phyloP scores from a whole-genome alignment of 371 early-diverging fungal species.

The Haplosporangium sp. region DNA sequence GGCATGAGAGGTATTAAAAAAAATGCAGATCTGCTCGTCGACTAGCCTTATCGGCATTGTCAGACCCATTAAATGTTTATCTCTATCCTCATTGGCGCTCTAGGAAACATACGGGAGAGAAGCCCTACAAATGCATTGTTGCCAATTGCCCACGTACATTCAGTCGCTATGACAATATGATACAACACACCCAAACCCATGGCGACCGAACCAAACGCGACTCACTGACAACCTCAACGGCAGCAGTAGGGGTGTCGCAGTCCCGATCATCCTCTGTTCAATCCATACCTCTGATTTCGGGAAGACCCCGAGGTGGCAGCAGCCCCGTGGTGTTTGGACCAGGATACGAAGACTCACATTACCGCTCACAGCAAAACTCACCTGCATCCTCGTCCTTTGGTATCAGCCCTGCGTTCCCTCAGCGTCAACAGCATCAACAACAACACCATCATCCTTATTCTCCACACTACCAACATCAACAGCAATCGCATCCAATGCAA shows the following conservation, averaged over 20 bases:
- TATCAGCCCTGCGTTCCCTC: slow-evolving; percentile 8
- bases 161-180: slow-evolving; percentile 74
- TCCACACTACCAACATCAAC: slow-evolving; percentile 11
- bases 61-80: too few relatives aligned
- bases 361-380: slow-evolving; percentile 22
- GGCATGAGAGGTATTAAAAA: slow-evolving; percentile 63
- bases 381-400: slow-evolving; percentile 12
- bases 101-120: slow-evolving; percentile 74
- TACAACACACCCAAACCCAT: slow-evolving; percentile 72
- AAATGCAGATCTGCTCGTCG: background rate
- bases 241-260: slow-evolving; percentile 5
- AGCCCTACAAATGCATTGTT: slow-evolving; percentile 70
- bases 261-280: slow-evolving; percentile 45
- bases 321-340: slow-evolving; percentile 36
- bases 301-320: slow-evolving; percentile 41
- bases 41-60: too few relatives aligned
- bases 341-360: slow-evolving; percentile 20
- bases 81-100: background rate
- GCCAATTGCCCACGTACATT: slow-evolving; percentile 67
- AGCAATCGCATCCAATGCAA: slow-evolving; percentile 16
- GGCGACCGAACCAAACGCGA: slow-evolving; percentile 52
- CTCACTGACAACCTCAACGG: slow-evolving; percentile 15
- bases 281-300: slow-evolving; percentile 29
- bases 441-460: slow-evolving; percentile 6
- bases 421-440: slow-evolving; percentile 13